Conservation (phyloP, 2,329 filamentous ascomycete genomes). For the Colletotrichum ledebouriae region DNA sequence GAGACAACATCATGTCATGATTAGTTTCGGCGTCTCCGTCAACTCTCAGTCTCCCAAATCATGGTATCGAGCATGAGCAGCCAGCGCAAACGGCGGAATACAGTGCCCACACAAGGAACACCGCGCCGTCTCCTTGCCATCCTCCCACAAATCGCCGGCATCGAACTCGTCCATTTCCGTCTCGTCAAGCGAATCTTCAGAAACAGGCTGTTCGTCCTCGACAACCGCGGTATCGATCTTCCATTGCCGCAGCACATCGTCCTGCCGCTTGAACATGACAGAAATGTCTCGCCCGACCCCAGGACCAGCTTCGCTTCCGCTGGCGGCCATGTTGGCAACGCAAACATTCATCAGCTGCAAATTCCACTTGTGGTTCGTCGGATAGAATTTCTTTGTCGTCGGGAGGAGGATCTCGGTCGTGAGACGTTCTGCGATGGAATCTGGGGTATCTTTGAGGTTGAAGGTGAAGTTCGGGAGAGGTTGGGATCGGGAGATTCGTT, state of each 20-base stretch:
- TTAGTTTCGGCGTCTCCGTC: too few relatives aligned
- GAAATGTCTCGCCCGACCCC: constrained; percentile 81
- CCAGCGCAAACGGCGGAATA: constrained; percentile 70
- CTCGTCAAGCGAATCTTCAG: constrained; percentile 42
- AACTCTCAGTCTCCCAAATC: constrained; percentile 48
- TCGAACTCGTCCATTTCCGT: constrained; percentile 49
- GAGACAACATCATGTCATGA: background rate
- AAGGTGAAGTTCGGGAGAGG: constrained; percentile 83
- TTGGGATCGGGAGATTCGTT: constrained; percentile 80
- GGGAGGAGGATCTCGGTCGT: constrained; percentile 77
- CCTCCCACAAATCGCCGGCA: constrained; percentile 47
- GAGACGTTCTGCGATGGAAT: constrained; percentile 75
- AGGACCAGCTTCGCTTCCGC: constrained; percentile 62
- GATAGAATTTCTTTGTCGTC: constrained; percentile 81
- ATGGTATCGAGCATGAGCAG: constrained; percentile 69
- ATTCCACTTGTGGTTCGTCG: constrained; percentile 78
- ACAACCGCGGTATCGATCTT: constrained; percentile 59
- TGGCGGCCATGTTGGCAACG: constrained; percentile 83
- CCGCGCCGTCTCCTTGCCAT: constrained; percentile 44
- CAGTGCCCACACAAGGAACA: constrained; percentile 65
- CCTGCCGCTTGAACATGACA: constrained; percentile 84
- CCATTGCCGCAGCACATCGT: constrained; percentile 77
- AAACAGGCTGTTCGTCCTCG: constrained; percentile 38
- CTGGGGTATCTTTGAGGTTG: constrained; percentile 68
- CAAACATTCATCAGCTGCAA: constrained; percentile 88